phyloP scores from a whole-genome alignment of 225 moss, liverwort and hornwort species.

The Takakia lepidozioides region DNA sequence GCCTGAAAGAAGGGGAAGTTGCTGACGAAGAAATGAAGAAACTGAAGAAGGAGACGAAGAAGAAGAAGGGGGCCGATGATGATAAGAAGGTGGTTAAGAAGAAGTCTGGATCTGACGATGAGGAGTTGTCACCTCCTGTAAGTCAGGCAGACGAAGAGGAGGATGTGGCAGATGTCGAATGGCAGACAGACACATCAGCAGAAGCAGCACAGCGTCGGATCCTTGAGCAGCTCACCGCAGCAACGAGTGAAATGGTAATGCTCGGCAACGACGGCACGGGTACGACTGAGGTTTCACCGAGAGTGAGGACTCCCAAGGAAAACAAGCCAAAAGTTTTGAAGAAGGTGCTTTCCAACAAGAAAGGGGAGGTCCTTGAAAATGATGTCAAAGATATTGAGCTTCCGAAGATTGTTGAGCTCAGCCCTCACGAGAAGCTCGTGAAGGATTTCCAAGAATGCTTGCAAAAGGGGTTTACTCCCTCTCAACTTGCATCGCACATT shows the following conservation, averaged over 20 bases:
- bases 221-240: slow-evolving; percentile 8
- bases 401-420: slow-evolving; percentile 44
- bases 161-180: slow-evolving; percentile 6
- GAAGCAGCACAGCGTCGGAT: slow-evolving; percentile 9
- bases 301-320: slow-evolving; percentile 30
- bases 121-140: slow-evolving; percentile 8
- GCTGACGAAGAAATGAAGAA: slow-evolving; percentile 13
- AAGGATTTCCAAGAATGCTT: slow-evolving; percentile 62
- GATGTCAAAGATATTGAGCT: slow-evolving; percentile 40
- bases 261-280: slow-evolving; percentile 30
- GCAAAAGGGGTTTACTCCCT: slow-evolving; percentile 58
- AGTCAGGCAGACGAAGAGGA: slow-evolving; percentile 8
- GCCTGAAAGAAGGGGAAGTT: slow-evolving; percentile 6
- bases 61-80: slow-evolving; percentile 8
- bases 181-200: slow-evolving; percentile 13
- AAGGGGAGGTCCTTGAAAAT: slow-evolving; percentile 19
- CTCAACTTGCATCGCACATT: slow-evolving; percentile 44
- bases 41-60: slow-evolving; percentile 6
- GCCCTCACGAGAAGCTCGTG: slow-evolving; percentile 46
- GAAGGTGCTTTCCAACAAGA: slow-evolving; percentile 70
- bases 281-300: slow-evolving; percentile 39
- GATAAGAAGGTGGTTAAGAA: slow-evolving; percentile 3
- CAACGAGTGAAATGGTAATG: slow-evolving; percentile 12
- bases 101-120: slow-evolving; percentile 7
- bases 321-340: slow-evolving; percentile 31